These are phyloP conservation scores for Pleurotus platypus DNA, from an alignment of 768 basidiomycete genomes.

Conservation along the genomic window DNA sequence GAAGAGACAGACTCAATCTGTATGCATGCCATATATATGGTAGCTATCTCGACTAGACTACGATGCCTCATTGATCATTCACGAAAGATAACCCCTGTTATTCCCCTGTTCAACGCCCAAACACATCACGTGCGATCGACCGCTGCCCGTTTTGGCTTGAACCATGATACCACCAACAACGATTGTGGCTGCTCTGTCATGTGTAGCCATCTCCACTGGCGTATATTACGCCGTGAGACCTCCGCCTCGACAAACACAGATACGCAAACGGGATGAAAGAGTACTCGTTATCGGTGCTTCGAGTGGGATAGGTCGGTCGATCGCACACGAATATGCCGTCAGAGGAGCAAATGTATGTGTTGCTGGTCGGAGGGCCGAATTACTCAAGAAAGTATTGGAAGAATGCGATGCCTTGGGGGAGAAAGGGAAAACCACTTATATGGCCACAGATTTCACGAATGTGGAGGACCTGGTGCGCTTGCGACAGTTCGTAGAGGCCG, in stretches of 20 bases:
- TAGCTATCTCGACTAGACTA: too few relatives aligned
- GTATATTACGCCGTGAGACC: neutral
- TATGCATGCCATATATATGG: too few relatives aligned
- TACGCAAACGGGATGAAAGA: constrained; percentile 53
- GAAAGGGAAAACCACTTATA: constrained; percentile 35
- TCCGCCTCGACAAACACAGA: constrained; percentile 26
- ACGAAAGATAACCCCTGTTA: too few relatives aligned
- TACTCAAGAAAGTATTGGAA: constrained; percentile 52
- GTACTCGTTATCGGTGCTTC: constrained; percentile 83
- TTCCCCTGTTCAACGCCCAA: too few relatives aligned
- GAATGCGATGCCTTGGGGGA: constrained; percentile 46
- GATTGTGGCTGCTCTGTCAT: too few relatives aligned
- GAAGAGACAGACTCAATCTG: too few relatives aligned
- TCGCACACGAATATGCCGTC: constrained; percentile 68
- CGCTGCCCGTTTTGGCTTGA: too few relatives aligned
- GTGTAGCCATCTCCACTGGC: neutral
- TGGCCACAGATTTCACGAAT: constrained; percentile 61
- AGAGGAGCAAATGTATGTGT: constrained; percentile 77
- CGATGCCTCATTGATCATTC: too few relatives aligned
- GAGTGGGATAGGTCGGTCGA: constrained; percentile 72
- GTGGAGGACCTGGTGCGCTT: constrained; percentile 66
- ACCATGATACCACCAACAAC: too few relatives aligned
- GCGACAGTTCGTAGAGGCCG: constrained; percentile 45
- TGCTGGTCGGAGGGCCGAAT: constrained; percentile 59
- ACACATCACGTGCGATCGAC: too few relatives aligned